Percentiles rank a stretch among this genome's conserved stretches.
These are phyloP conservation scores for Thermomucor indicae-seudaticae DNA, from an alignment of 371 early-diverging fungal species.

Conservation along the genomic window DNA sequence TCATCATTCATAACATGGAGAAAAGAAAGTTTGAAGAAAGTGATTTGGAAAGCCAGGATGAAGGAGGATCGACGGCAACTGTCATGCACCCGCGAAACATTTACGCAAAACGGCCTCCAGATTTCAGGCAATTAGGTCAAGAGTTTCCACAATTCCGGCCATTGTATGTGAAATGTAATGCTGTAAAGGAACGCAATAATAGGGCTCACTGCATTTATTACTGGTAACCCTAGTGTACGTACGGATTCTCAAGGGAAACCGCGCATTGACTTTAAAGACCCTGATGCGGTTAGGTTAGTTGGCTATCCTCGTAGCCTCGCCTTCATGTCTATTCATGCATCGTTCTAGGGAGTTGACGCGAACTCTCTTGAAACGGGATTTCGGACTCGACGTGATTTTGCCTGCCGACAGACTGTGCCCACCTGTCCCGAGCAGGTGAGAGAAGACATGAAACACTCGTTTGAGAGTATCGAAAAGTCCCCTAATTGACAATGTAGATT, in stretches of 20 bases:
- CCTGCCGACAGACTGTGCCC: conserved; percentile 65
- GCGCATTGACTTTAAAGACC: conserved; percentile 37
- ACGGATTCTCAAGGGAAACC: conserved; percentile 5
- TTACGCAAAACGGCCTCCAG: conserved; percentile 26
- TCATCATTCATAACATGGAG: too few relatives aligned
- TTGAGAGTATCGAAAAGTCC: neutral
- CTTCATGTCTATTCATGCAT: neutral
- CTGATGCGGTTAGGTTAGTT: conserved; percentile 33
- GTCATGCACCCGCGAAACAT: conserved; percentile 30
- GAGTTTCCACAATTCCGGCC: conserved; percentile 16
- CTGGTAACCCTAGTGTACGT: conserved; percentile 14
- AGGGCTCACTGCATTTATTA: neutral
- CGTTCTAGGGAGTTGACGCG: conserved; percentile 40
- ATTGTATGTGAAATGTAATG: conserved; percentile 9
- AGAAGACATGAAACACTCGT: neutral
- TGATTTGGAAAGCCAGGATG: too few relatives aligned
- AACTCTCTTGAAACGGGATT: conserved; percentile 55
- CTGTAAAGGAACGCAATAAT: neutral
- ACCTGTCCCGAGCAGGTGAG: conserved; percentile 49
- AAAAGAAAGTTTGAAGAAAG: too few relatives aligned
- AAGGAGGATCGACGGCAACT: too few relatives aligned
- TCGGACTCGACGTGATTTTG: conserved; percentile 53
- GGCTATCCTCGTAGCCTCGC: neutral
- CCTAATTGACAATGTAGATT: conserved; percentile 29
- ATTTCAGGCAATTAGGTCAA: conserved; percentile 30